phyloP scores from a whole-genome alignment of 768 basidiomycete species.

The Mycena haematopus region DNA sequence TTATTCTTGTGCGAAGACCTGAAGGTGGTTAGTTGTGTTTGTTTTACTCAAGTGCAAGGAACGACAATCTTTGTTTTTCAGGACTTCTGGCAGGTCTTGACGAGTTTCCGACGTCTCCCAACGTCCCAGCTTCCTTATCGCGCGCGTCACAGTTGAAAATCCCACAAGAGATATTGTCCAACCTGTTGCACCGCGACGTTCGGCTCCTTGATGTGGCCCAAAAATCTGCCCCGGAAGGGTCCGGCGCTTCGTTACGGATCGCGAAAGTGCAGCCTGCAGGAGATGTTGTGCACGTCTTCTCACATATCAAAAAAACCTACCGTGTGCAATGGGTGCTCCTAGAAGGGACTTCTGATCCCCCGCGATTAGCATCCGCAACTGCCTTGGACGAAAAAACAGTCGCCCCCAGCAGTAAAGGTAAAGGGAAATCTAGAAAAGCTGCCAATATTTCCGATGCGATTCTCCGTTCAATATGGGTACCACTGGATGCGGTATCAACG shows the following conservation, averaged over 20 bases:
- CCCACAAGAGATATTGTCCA: constrained; percentile 44
- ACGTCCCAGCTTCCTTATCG: constrained; percentile 55
- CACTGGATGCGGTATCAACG: constrained; percentile 57
- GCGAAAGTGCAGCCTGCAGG: constrained; percentile 58
- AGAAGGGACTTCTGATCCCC: constrained; percentile 59
- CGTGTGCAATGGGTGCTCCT: constrained; percentile 74
- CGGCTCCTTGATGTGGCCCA: constrained; percentile 18
- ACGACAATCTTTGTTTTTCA: constrained; percentile 38
- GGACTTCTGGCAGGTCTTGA: constrained; percentile 90
- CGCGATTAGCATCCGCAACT: constrained; percentile 34
- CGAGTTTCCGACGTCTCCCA: constrained; percentile 78
- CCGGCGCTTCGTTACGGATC: constrained; percentile 39
- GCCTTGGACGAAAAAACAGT: constrained; percentile 8
- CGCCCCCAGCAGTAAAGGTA: constrained; percentile 20
- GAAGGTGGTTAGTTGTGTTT: constrained; percentile 66
- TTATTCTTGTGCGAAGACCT: constrained; percentile 83
- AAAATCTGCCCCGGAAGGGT: constrained; percentile 1
- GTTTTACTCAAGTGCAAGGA: neutral
- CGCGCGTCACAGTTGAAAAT: constrained; percentile 40
- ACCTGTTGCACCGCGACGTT: constrained; percentile 44
- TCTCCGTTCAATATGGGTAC: constrained; percentile 55
- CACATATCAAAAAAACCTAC: constrained; percentile 90
- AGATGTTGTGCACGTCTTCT: constrained; percentile 83
- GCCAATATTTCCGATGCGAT: constrained; percentile 29
- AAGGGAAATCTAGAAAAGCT: constrained; percentile 21